These are phyloP conservation scores for Dothideomycetes sp. DNA, from an alignment of 2,329 filamentous ascomycete species.

Conservation along the genomic window DNA sequence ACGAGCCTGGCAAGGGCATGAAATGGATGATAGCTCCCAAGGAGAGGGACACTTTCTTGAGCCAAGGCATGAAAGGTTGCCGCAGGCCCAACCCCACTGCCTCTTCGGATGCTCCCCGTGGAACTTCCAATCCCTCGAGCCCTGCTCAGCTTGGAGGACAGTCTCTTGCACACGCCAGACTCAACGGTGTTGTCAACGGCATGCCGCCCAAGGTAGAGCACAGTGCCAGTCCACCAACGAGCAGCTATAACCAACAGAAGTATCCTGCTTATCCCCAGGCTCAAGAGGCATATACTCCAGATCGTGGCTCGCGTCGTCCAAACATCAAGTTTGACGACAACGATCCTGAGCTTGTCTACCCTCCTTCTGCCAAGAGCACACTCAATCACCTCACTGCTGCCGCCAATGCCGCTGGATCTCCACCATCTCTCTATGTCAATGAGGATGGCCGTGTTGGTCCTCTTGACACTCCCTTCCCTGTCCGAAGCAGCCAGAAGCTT, in stretches of 20 bases:
- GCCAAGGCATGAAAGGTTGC: constrained; percentile 44
- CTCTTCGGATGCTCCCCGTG: constrained; percentile 12
- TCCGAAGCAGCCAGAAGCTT: constrained; percentile 45
- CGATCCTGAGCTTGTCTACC: constrained; percentile 14
- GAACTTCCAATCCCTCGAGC: constrained; percentile 18
- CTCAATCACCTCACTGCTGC: constrained; percentile 22
- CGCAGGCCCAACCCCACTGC: constrained; percentile 23
- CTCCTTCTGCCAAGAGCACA: constrained; percentile 11
- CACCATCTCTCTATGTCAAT: constrained; percentile 25
- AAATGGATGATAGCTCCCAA: constrained; percentile 93
- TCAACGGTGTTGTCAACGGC: constrained; percentile 5
- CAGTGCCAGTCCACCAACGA: constrained; percentile 31
- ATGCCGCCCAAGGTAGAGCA: constrained; percentile 12
- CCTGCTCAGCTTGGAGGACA: constrained; percentile 44
- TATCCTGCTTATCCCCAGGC: constrained; percentile 33
- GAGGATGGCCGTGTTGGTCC: constrained; percentile 22
- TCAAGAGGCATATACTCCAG: constrained; percentile 43
- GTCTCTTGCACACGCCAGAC: constrained; percentile 20
- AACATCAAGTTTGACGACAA: constrained; percentile 18
- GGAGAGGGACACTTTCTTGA: constrained; percentile 75
- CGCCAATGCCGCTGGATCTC: constrained; percentile 25
- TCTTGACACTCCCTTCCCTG: constrained; percentile 25
- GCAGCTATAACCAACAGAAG: constrained; percentile 14
- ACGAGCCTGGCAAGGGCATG: constrained; percentile 97
- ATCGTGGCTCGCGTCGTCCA: constrained; percentile 37